Base-by-base conservation (phyloP, 1,139 yeast genomes). In the Yamadazyma sp. region DNA sequence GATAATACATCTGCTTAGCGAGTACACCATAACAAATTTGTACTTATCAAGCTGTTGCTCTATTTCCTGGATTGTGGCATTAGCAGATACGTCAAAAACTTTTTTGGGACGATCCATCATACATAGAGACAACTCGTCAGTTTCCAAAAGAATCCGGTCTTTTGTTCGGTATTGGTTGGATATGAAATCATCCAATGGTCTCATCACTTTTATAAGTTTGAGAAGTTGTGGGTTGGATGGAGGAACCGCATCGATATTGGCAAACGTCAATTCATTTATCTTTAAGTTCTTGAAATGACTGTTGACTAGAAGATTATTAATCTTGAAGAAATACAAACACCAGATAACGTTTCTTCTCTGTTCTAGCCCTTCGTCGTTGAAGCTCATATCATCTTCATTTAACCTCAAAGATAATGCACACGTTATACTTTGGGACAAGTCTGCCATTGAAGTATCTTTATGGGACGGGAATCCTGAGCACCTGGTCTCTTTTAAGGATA, bases 401-500 rank as follows among this genome's bases (percentile, higher is more conserved):
- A 39, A 28, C 6, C 35, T 35, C 11, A 39, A 24, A n/a, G 39
- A 24, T 12, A 36, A 23, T 2, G 42, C 39, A 33, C 25, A 33
- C 20, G 30, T 33, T 5, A 27, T 15, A 13, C 39, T 33, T 41
- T 4, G 61, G 62, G 41, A 54, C 56, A 48, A 63, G 52, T 25
- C 69, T 43, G 44, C 64, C 65, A 40, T 59, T 47, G 4, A 62
- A 47, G 41, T 53, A 61, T 39, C 64, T 55, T 9, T 29, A 21
- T 28, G 11, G 9, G n/a, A 23, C 29, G 8, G 30, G 23, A 21
- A 27, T 3, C 24, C 10, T n/a, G 21, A 15, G 12, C 31, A 29
- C 8, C 12, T 14, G 5, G 31, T 18, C 3, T 18, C 31, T 18
- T 17, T 24, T 17, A 40, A 10, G 4, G 40, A 23, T 13, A 40